A percentile compares a stretch with the other conserved stretches of the same genome.
phyloP scores from a whole-genome alignment of 306 rosid genomes.

The Lathyrus sativus region DNA sequence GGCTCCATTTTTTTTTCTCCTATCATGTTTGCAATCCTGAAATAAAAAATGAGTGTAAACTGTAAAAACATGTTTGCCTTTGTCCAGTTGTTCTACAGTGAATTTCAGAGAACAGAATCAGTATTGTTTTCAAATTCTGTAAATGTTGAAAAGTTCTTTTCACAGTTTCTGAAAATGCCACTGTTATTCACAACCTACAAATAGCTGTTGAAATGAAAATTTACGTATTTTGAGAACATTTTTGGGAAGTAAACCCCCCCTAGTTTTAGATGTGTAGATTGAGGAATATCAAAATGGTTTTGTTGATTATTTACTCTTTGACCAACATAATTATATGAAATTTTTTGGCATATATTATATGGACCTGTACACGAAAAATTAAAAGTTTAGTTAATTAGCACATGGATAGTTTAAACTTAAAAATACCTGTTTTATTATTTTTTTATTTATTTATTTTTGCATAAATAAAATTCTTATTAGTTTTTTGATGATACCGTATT shows the following conservation, averaged over 20 bases:
- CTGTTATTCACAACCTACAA: background rate
- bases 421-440: background rate
- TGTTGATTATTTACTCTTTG: slow-evolving; percentile 4
- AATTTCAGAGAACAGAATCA: background rate
- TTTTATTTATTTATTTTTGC: background rate
- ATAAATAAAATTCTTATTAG: slow-evolving; percentile 3
- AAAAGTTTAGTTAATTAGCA: slow-evolving; percentile 14
- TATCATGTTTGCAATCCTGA: background rate
- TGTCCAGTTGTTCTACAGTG: slow-evolving; percentile 1
- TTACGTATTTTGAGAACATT: background rate
- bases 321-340: background rate
- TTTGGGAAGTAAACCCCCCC: background rate
- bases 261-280: slow-evolving; percentile 1
- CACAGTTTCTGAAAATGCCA: background rate
- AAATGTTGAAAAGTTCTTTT: background rate
- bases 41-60: background rate
- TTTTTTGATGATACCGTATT: slow-evolving; percentile 9
- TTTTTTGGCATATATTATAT: slow-evolving; percentile 29
- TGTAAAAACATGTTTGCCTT: background rate
- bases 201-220: background rate
- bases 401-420: slow-evolving; percentile 7
- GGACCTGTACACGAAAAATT: slow-evolving; percentile 1
- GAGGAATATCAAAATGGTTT: slow-evolving; percentile 18
- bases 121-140: background rate
- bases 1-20: background rate